These are phyloP conservation scores for Aquilaria agallochum DNA, from an alignment of 441 rosid genomes.

Conservation along the genomic window DNA sequence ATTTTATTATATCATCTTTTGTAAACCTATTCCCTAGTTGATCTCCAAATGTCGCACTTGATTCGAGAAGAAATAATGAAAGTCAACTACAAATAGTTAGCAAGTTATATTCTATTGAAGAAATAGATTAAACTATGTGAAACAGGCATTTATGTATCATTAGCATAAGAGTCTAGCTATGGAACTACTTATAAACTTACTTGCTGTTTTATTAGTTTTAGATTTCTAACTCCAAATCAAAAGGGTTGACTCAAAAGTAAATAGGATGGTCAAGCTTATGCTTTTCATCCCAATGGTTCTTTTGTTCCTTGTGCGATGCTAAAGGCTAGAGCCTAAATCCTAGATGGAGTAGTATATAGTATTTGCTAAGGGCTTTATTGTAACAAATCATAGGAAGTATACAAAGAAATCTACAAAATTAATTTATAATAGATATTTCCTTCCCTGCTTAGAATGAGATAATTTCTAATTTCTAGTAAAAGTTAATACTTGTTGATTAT, in stretches of 20 bases:
- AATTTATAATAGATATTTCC: neutral
- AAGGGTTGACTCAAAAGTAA: too few relatives aligned
- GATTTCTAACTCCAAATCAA: too few relatives aligned
- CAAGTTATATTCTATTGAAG: conserved; percentile 10
- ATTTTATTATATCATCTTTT: neutral
- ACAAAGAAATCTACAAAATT: neutral
- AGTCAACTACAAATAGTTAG: conserved; percentile 63
- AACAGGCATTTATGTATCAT: neutral
- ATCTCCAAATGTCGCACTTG: conserved; percentile 82
- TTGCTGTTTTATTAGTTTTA: too few relatives aligned
- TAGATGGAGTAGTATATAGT: too few relatives aligned
- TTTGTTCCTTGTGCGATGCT: neutral
- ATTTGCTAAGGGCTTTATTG: neutral
- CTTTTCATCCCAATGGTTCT: too few relatives aligned
- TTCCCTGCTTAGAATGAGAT: neutral
- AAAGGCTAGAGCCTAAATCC: neutral
- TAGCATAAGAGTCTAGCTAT: too few relatives aligned
- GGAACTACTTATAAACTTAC: too few relatives aligned
- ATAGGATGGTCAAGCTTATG: too few relatives aligned
- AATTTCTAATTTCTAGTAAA: neutral
- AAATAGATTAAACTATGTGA: neutral
- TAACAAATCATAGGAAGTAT: too few relatives aligned
- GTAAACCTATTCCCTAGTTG: conserved; percentile 90
- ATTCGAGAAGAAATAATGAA: conserved; percentile 75
- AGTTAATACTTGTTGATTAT: too few relatives aligned